Base-by-base conservation (phyloP, 2,329 filamentous ascomycete genomes). In the Didymella pinodella region DNA sequence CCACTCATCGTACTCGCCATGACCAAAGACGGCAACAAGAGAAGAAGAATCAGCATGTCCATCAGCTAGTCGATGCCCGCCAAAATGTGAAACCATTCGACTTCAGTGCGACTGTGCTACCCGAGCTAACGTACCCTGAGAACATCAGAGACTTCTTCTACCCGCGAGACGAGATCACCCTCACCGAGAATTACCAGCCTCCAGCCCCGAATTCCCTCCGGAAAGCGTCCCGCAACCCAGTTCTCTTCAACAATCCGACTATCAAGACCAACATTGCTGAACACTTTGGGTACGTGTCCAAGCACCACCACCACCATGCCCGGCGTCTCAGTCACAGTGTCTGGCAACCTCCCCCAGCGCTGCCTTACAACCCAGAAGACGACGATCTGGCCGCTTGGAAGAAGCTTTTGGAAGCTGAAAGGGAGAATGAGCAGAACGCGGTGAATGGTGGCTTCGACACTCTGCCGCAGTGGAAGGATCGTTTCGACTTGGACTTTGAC, bases 221-320 rank as follows among this genome's bases (percentile, higher is more conserved):
- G 2, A 45, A 10, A 22, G 10, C 2, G 14, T 59, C 52, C 52
- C 48, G 2, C 79, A 70, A 97, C 93, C 82, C 97, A 93, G 60
- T 93, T 91, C 58, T 63, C 41, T 69, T 63, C 61, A 48, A 26
- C 28, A 62, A 64, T 12, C 57, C 54, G 0, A n/a, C 26, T 4
- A 31, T 67, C 32, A 52, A 41, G 14, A 31, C 14, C n/a, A 54
- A 59, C 8, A 45, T 68, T 5, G 31, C 50, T 18, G 44, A 59
- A 12, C 49, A 52, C 32, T 68, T 65, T 29, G 59, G 55, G 1
- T 16, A 49, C 20, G 2, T 41, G 0, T 77, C 97, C 97, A 82
- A 97, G 97, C 80, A 97, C 93, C 44, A 91, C 93, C 44, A 91
- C 93, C 0, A 93, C 93, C 55, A 92, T 5, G 18, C 12, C 18